These are phyloP conservation scores for Rhamnella rubrinervis DNA, from an alignment of 331 rosid genomes.

Conservation along the genomic window DNA sequence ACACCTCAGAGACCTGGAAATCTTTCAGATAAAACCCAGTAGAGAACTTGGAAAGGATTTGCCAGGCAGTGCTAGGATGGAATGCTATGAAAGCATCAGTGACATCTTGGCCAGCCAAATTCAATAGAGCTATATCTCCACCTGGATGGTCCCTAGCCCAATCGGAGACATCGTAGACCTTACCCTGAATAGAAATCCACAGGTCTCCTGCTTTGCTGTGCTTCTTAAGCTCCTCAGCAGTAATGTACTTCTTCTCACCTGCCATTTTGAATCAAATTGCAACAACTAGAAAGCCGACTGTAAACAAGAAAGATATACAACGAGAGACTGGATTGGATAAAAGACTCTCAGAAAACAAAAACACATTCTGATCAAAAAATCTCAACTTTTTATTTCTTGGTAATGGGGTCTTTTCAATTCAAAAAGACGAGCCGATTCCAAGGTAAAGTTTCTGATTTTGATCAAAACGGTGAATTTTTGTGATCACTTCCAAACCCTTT, in stretches of 20 bases:
- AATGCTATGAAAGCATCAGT: conserved; percentile 62
- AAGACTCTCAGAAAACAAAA: no score
- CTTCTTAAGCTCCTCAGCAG: conserved; percentile 47
- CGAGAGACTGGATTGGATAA: no score
- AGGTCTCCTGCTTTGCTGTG: conserved; percentile 58
- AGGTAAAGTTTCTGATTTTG: no score
- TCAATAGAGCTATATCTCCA: conserved; percentile 36
- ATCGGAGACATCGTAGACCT: conserved; percentile 49
- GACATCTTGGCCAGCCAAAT: conserved; percentile 52
- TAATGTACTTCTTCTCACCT: conserved; percentile 48
- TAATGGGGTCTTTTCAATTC: no score
- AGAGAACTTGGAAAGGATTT: conserved; percentile 46
- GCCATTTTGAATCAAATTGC: conserved; percentile 31
- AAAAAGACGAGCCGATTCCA: no score
- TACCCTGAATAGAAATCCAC: conserved; percentile 62
- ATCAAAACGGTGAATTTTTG: neutral
- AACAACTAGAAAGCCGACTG: neutral
- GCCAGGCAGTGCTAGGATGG: conserved; percentile 67
- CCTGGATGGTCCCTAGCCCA: conserved; percentile 60
- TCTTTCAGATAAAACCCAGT: conserved; percentile 50
- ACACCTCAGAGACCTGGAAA: conserved; percentile 55
- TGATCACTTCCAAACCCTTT: no score
- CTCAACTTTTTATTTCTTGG: no score
- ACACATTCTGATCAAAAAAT: no score
- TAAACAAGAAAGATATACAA: no score